Conservation (phyloP, 177 flowering plant genomes). For the Vitis hybrid region DNA sequence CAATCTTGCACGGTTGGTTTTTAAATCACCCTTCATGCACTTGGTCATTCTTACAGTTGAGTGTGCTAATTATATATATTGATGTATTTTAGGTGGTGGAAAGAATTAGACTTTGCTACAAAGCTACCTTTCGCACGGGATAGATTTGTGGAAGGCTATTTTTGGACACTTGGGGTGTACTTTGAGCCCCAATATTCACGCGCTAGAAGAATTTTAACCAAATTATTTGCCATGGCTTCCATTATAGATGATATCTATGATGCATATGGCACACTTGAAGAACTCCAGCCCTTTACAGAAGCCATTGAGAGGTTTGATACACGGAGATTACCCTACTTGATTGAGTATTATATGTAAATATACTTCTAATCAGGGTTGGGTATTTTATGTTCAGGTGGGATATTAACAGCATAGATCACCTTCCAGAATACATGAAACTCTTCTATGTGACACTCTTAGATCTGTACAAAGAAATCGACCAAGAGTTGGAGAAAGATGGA, state of each 20-base stretch:
- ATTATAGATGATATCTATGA: not conserved
- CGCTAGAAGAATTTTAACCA: not conserved
- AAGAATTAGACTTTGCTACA: not conserved
- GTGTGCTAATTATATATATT: not conserved
- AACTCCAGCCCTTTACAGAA: not conserved
- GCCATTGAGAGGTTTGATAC: not conserved
- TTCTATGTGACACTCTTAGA: no score
- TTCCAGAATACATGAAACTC: no score
- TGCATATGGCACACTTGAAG: not conserved
- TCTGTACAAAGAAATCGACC: no score
- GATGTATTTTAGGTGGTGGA: not conserved
- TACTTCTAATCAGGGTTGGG: no score
- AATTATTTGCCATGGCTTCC: not conserved
- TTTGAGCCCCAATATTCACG: not conserved
- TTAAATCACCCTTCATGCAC: not conserved
- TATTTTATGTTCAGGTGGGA: no score
- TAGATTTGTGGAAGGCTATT: not conserved
- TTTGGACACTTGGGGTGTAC: not conserved
- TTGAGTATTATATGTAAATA: no score
- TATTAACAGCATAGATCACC: no score
- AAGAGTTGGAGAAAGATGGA: no score
- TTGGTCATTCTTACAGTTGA: not conserved
- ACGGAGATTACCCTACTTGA: no score
- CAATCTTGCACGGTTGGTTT: no score
- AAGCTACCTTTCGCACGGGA: no score